A percentile compares a stretch with the other conserved stretches of the same genome.
Conservation (phyloP, 176 grass and related monocot genomes). For the Oryza meyeriana region DNA sequence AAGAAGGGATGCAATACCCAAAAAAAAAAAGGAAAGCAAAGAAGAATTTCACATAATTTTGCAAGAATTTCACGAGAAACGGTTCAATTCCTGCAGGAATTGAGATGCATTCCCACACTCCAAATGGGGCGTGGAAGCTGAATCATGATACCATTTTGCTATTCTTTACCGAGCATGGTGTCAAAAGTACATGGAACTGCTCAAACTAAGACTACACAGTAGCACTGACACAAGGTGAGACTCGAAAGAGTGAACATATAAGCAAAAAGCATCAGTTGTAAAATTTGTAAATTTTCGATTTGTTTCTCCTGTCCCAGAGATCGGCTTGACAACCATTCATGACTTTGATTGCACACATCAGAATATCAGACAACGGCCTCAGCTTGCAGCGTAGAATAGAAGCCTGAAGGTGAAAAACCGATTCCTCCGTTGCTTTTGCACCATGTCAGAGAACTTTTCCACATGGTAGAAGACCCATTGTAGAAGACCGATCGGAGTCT, state of each 20-base stretch:
- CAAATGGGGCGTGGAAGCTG: neutral
- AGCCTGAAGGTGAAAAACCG: conserved; percentile 6
- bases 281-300: conserved; percentile 20
- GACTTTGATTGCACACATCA: conserved; percentile 8
- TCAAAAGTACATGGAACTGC: conserved; percentile 31
- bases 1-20: neutral
- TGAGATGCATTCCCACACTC: neutral
- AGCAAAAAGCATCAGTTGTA: conserved; percentile 20
- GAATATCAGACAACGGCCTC: conserved; percentile 10
- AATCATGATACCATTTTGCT: neutral
- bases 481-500: neutral
- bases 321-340: conserved; percentile 24
- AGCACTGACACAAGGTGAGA: neutral
- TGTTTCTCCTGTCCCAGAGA: neutral
- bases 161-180: neutral
- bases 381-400: neutral
- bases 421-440: neutral
- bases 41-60: neutral
- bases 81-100: neutral
- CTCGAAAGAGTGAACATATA: neutral
- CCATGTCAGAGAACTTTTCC: neutral
- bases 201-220: conserved; percentile 21
- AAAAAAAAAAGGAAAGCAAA: neutral
- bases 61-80: neutral
- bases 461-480: neutral